phyloP scores from a whole-genome alignment of 1,284 basidiomycete genomes.

The Macrocystidia cucumis region DNA sequence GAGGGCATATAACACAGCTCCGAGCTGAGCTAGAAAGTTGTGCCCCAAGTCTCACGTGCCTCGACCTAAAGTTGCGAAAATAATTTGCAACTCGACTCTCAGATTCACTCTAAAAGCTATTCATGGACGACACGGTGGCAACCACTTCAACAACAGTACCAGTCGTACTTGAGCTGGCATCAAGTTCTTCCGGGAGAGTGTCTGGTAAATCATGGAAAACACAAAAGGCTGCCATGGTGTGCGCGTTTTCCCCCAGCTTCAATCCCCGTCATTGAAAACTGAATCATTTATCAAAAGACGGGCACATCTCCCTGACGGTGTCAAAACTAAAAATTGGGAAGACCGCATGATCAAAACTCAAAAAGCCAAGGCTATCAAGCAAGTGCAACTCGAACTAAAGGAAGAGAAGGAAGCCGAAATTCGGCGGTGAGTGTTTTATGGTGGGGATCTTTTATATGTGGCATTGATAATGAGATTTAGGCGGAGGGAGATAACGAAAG shows the following conservation, averaged over 20 bases:
- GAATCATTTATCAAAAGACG: conserved; percentile 38
- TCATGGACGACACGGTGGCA: no score
- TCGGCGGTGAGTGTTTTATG: conserved; percentile 34
- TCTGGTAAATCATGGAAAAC: conserved; percentile 68
- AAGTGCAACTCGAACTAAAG: conserved; percentile 62
- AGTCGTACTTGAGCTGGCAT: no score
- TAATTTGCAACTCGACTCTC: no score
- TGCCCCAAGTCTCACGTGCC: no score
- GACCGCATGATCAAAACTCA: conserved; percentile 62
- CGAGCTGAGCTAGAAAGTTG: no score
- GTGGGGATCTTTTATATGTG: conserved; percentile 2
- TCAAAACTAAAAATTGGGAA: conserved; percentile 61
- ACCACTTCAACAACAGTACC: no score
- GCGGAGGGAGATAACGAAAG: conserved; percentile 56
- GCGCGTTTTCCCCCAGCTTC: conserved; percentile 10
- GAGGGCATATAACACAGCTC: no score
- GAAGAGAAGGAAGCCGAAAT: conserved; percentile 68
- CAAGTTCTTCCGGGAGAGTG: conserved; percentile 30
- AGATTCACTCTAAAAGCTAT: no score
- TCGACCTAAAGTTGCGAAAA: no score
- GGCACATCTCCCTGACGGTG: conserved; percentile 54
- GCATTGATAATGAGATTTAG: no score
- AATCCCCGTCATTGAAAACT: conserved; percentile 9
- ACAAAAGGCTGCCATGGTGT: conserved; percentile 58
- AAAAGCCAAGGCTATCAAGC: conserved; percentile 60